Conservation (phyloP, 345 rosid species). For the Stellera chamaejasme region DNA sequence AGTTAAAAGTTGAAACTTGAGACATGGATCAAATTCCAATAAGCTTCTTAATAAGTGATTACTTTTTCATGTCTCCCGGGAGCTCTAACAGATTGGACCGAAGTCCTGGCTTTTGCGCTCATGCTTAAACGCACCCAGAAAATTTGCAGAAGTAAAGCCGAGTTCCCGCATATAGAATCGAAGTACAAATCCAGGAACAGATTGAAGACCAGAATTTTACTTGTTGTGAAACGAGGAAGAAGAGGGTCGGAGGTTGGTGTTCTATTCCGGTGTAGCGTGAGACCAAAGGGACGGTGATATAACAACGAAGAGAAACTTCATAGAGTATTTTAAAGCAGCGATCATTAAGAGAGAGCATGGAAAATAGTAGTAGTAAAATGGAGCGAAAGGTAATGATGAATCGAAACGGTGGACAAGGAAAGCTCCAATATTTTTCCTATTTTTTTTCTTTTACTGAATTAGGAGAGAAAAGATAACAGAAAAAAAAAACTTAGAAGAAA, state of each 20-base stretch:
- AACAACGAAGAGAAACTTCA: too few species aligned
- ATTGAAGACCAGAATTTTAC: too few species aligned
- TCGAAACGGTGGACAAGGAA: background rate
- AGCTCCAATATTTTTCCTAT: background rate
- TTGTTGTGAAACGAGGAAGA: too few species aligned
- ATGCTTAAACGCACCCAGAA: slow-evolving; percentile 15
- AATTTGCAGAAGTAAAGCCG: slow-evolving; percentile 7
- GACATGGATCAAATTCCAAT: slow-evolving; percentile 13
- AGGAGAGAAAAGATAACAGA: too few species aligned
- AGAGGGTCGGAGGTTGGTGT: background rate
- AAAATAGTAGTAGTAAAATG: too few species aligned
- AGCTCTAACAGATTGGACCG: slow-evolving; percentile 23
- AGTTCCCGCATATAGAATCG: background rate
- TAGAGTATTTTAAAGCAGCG: slow-evolving; percentile 10
- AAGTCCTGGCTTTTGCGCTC: slow-evolving; percentile 25
- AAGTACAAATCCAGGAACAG: background rate
- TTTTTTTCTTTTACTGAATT: too few species aligned
- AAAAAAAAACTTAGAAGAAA: too few species aligned
- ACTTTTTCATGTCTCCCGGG: slow-evolving; percentile 37
- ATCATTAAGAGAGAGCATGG: background rate
- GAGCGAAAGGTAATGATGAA: too few species aligned
- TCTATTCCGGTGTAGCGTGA: slow-evolving; percentile 2
- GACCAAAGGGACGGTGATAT: too few species aligned
- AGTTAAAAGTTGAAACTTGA: background rate
- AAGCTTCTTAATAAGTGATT: slow-evolving; percentile 13